phyloP scores from a whole-genome alignment of 352 stramenopile genomes.

The Phytophthora melonis region DNA sequence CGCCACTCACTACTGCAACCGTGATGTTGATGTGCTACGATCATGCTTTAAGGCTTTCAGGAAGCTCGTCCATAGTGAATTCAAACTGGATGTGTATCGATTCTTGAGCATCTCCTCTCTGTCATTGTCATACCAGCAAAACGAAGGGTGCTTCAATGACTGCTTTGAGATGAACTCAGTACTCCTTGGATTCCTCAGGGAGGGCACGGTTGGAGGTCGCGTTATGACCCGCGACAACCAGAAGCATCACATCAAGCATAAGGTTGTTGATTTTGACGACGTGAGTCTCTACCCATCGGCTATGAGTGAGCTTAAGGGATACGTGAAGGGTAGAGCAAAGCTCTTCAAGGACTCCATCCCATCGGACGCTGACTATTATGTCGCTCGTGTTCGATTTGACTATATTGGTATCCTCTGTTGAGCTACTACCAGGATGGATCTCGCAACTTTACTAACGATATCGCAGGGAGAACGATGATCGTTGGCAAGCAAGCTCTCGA shows the following conservation, averaged over 20 bases:
- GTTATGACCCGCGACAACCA: constrained; percentile 16
- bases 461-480: background rate
- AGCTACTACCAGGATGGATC: background rate
- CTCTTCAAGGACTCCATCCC: constrained; percentile 1
- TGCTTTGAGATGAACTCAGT: constrained; percentile 15
- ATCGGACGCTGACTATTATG: constrained; percentile 11
- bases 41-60: too few species aligned
- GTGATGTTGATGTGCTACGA: too few species aligned
- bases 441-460: background rate
- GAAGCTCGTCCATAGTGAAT: too few species aligned
- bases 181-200: background rate
- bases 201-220: constrained; percentile 11
- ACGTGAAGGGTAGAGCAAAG: background rate
- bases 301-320: constrained; percentile 6
- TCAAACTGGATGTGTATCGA: too few species aligned
- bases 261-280: constrained; percentile 8
- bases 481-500: background rate
- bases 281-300: constrained; percentile 13
- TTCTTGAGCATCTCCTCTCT: too few species aligned
- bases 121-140: constrained; percentile 7
- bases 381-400: constrained; percentile 1
- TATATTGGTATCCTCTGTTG: constrained; percentile 2
- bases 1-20: too few species aligned
- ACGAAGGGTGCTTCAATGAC: constrained; percentile 13
- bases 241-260: constrained; percentile 6